Evolutionary conservation across 2,329 filamentous ascomycete genomes (phyloP).

Genomic region (Graphium sp.): DNA sequence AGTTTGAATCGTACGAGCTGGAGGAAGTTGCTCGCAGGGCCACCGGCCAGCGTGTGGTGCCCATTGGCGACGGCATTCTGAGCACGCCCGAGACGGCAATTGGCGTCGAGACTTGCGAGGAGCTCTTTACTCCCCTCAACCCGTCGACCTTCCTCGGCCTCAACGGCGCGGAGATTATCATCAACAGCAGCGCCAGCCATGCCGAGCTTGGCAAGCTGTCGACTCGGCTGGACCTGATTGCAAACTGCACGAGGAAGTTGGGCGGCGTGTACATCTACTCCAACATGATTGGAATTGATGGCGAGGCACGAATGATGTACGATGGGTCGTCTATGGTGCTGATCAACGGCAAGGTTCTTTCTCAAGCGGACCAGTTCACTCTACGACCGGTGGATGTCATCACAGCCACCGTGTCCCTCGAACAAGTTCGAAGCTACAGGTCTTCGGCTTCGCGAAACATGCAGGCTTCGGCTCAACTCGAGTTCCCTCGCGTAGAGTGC

Average conservation of each 20-base stretch:
- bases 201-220: constrained; percentile 47
- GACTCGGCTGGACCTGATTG: constrained; percentile 45
- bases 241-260: constrained; percentile 44
- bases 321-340: constrained; percentile 10
- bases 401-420: constrained; percentile 49
- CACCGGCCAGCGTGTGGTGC: constrained; percentile 16
- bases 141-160: constrained; percentile 44
- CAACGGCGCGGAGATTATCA: constrained; percentile 30
- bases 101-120: constrained; percentile 22
- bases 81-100: constrained; percentile 20
- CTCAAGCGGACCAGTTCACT: constrained; percentile 46
- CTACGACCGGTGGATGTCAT: constrained; percentile 48
- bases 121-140: constrained; percentile 13
- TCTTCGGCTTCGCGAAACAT: constrained; percentile 36
- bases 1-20: constrained; percentile 19
- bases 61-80: constrained; percentile 22
- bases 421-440: constrained; percentile 50
- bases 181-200: constrained; percentile 15
- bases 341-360: constrained; percentile 45
- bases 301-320: constrained; percentile 21
- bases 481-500: constrained; percentile 12
- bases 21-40: constrained; percentile 13
- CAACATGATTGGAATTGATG: constrained; percentile 13
- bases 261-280: constrained; percentile 37
- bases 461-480: constrained; percentile 31